Base-by-base conservation (phyloP, 2,329 filamentous ascomycete species). In the Coleophoma crateriformis region DNA sequence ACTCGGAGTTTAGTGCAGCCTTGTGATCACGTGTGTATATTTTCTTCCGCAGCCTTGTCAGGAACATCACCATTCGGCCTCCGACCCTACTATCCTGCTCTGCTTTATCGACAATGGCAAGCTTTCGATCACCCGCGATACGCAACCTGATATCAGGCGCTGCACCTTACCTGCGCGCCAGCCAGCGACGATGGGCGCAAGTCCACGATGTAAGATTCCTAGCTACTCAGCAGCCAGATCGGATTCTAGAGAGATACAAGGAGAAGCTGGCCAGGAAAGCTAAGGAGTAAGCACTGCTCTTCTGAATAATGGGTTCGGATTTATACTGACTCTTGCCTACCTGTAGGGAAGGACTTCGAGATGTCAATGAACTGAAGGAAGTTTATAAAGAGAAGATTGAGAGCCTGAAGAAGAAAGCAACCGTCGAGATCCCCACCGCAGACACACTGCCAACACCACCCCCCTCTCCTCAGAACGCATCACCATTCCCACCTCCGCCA, bases 191-290 rank as follows among this genome's bases (percentile, higher is more conserved):
- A 66, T 95, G 89, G 87, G 92, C 92, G 2, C 89, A 89, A 62
- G 90, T 96, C 32, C 89, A 95, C 68, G 89, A 96, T 68, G 84
- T 95, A 44, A 89, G 91, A 56, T 95, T 92, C 75, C 79, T 96
- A 42, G 87, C 87, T 53, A 94, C 90, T 14, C 88, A 90, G 54
- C 74, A 81, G 50, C 77, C 84, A 43, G 78, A 81, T 50, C 77
- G 78, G 59, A 74, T 96, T 37, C 66, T 88, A 56, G 90, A 95
- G 56, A 95, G 88, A 69, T 99, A 99, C 74, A 82, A 81, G 59
- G 79, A 85, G 50, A 96, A 96, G 73, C 84, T 99, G 54, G 79
- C 87, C 57, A 73, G 78, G 56, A 96, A 95, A 70, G 92, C 90
- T 11, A 82, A 82, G 64, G 71, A 85, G 70, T 82, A 65, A 43